Base-by-base conservation (phyloP, 305 asterid genomes). In the Salvia sclarea region DNA sequence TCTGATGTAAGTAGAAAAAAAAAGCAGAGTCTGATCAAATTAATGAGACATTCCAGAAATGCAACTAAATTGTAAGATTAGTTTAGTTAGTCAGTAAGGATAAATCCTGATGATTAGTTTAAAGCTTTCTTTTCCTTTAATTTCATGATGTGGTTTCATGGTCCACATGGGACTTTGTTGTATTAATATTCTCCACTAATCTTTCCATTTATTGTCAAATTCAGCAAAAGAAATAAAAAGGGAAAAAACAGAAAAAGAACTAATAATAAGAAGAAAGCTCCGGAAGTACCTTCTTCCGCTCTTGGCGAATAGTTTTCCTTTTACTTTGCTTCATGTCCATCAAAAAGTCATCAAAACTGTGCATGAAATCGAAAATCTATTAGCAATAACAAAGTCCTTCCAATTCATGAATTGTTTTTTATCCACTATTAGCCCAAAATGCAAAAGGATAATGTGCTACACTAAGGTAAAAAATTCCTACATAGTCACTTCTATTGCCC, bases 291-390 rank as follows among this genome's bases (percentile, higher is more conserved):
- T 94, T 94, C 82, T 94, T 94, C 76, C 99, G 99, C 80, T 94
- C 99, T 81, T 94, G 99, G 66, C 99, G 99, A 64, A 94, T 94
- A 73, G 82, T 89, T 78, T 94, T 91, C 79, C 99, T 87, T 82
- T 91, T 94, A 71, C 93, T 85, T 72, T 94, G 99, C 87, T 91
- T 94, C 96, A 94, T 73, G 79, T 91, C 99, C 96, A 89, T 94
- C 91, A 94, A 86, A 77, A 91, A 94, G 41, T 94, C 98, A 71
- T 94, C 99, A 75, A 94, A 91, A 75, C 99, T 94, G 92, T 66
- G 57, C 55, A 58, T 62, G 64, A 48, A 18, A 61, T 69, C 70
- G 71, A 54, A 52, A 66, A n/a, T 31, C 50, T 53, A 61, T 47
- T 50, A 83, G 58, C 18, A 47, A 66, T 62, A 64, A 57, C 64